phyloP scores from a whole-genome alignment of 768 basidiomycete genomes.

The Calocybe indica region DNA sequence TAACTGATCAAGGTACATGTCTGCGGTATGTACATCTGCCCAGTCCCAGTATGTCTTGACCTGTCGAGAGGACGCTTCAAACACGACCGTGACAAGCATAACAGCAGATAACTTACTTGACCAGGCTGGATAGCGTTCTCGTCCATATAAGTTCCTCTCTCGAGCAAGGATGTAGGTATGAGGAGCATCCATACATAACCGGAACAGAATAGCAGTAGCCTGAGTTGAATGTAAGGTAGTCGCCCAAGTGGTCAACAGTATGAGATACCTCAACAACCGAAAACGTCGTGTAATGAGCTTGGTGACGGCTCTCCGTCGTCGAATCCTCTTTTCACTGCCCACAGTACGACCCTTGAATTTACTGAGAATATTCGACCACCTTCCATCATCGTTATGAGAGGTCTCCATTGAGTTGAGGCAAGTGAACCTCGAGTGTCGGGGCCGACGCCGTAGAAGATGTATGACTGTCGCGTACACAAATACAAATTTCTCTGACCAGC shows the following conservation, averaged over 20 bases:
- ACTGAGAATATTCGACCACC: no score
- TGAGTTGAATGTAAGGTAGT: no score
- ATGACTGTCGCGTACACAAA: conserved; percentile 6
- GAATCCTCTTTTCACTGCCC: no score
- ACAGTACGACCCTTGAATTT: no score
- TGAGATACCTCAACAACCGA: conserved; percentile 27
- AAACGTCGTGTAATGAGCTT: conserved; percentile 26
- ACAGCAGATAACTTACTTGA: conserved; percentile 46
- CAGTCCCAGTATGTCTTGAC: conserved; percentile 91
- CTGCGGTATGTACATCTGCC: conserved; percentile 85
- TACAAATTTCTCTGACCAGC: conserved; percentile 4
- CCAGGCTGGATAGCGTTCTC: conserved; percentile 95
- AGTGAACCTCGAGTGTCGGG: neutral
- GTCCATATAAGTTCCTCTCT: conserved; percentile 75
- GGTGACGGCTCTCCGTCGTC: no score
- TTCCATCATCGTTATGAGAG: no score
- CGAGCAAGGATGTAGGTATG: conserved; percentile 63
- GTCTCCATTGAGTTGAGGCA: neutral
- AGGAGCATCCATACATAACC: conserved; percentile 85
- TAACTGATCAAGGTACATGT: conserved; percentile 68
- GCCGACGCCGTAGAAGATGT: neutral
- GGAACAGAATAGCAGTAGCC: conserved; percentile 38
- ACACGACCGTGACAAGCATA: neutral
- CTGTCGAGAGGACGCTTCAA: conserved; percentile 28
- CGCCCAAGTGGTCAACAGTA: no score